Conservation (phyloP, 257 asterid genomes). For the Solanum ossicruentum region DNA sequence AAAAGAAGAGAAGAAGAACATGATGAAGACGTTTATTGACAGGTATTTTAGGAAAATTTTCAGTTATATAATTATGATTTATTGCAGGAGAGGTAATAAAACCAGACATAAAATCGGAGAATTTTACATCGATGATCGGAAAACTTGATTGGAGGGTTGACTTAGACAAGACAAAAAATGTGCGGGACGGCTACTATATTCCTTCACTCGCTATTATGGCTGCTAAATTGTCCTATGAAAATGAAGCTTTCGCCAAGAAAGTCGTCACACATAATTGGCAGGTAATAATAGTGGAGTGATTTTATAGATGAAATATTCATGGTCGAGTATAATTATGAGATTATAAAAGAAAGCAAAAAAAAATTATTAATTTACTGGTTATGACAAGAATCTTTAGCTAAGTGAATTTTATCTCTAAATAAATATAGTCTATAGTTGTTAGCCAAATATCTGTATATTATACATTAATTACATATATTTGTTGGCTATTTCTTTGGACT, state of each 20-base stretch:
- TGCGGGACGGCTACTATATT: conserved; percentile 1
- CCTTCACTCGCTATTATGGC: conserved; percentile 47
- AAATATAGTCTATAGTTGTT: too few relatives aligned
- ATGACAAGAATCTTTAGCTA: too few relatives aligned
- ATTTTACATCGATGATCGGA: conserved; percentile 33
- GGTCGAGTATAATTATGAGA: too few relatives aligned
- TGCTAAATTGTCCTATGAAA: conserved; percentile 54
- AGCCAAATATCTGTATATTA: too few relatives aligned
- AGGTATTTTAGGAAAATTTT: neutral
- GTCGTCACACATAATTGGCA: conserved; percentile 36
- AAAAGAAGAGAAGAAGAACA: neutral
- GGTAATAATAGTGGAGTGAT: conserved; percentile 3
- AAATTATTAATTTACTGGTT: too few relatives aligned
- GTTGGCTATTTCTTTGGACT: neutral
- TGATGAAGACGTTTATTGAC: neutral
- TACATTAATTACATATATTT: too few relatives aligned
- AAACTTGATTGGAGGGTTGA: conserved; percentile 28
- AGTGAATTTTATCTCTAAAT: too few relatives aligned
- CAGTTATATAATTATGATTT: neutral
- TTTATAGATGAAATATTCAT: too few relatives aligned
- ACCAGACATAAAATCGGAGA: conserved; percentile 39
- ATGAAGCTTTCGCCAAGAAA: conserved; percentile 23
- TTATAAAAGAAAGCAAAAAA: too few relatives aligned
- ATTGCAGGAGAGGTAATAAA: conserved; percentile 26
- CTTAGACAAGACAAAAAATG: conserved; percentile 11